Evolutionary conservation across 2,329 filamentous ascomycete species (phyloP), one percentile per base, ranked within the genome.

Genomic region (Aspergillus tamarii): DNA sequence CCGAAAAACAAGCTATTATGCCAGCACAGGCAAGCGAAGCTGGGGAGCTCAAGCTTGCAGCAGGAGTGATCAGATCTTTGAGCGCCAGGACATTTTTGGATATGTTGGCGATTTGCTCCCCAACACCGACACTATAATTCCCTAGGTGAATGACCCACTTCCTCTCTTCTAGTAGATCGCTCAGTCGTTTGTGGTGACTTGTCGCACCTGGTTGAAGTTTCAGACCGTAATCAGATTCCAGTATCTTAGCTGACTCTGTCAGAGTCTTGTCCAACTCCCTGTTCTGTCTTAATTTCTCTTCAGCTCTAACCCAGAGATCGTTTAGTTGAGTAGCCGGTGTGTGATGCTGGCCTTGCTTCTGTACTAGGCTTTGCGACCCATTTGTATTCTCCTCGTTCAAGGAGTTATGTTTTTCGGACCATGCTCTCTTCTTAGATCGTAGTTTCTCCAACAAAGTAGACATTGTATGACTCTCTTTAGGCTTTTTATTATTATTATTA

Each of bases 21-120:
- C 61, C 58, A 9, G 65, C 65, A 56, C 63, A 65, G 16, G 53
- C 61, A 4, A 67, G 34, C 11, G 61, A 48, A 26, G 65, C 63
- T 3, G 61, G 63, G n/a, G 63, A 57, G 48, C 59, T 60, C 21
- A 60, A 21, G 26, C 50, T 32, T 11, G 64, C 60, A n/a, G 62
- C 62, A 36, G 62, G 14, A 43, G 8, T 46, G 54, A 63, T 21
- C 4, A 63, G 4, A 57, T 66, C 64, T 48, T 64, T 66, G 34
- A 63, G 3, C 21, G 39, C 34, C 36, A 64, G 14, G 16, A 66
- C 45, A 55, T 64, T 62, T 21, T 48, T 19, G 28, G 57, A 56
- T 8, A 46, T 16, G 6, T 21, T 19, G 41, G 16, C 53, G 14
- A 64, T 48, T 41, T 62, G 48, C 2, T 64, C 45, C 39, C 21